phyloP scores from a whole-genome alignment of 495 filamentous ascomycete genomes.

The Amniculicola lignicola region DNA sequence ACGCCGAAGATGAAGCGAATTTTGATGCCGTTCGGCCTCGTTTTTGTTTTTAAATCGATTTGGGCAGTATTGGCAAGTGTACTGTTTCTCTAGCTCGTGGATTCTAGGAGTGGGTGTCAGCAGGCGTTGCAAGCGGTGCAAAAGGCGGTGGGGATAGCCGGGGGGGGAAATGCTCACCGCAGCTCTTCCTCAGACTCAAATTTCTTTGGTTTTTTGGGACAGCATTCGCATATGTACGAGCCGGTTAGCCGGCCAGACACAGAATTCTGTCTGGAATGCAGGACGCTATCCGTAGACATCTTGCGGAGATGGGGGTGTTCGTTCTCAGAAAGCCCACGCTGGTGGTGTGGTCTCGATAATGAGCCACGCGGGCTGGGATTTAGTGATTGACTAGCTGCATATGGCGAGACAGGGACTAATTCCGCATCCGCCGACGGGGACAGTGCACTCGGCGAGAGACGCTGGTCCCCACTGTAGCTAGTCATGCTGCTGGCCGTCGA shows the following conservation, averaged over 20 bases:
- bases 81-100: slow-evolving; percentile 96
- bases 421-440: slow-evolving; percentile 63
- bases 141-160: slow-evolving; percentile 13
- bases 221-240: slow-evolving; percentile 88
- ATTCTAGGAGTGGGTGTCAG: slow-evolving; percentile 43
- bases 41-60: slow-evolving; percentile 99
- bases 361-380: slow-evolving; percentile 56
- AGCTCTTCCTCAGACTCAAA: slow-evolving; percentile 86
- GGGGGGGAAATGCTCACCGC: slow-evolving; percentile 57
- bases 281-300: slow-evolving; percentile 42
- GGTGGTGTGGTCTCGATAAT: slow-evolving; percentile 37
- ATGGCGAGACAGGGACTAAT: slow-evolving; percentile 54
- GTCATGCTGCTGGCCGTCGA: slow-evolving; percentile 71
- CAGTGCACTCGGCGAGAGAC: slow-evolving; percentile 67
- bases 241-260: slow-evolving; percentile 41
- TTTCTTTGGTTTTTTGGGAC: slow-evolving; percentile 97
- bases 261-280: slow-evolving; percentile 38
- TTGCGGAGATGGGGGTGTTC: slow-evolving; percentile 42
- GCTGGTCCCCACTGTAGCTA: slow-evolving; percentile 67
- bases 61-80: slow-evolving; percentile 83
- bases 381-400: slow-evolving; percentile 53
- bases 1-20: slow-evolving; percentile 89
- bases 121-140: not conserved
- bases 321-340: slow-evolving; percentile 39
- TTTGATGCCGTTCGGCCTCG: slow-evolving; percentile 95